Percentiles rank a stretch among this genome's conserved stretches.
phyloP scores from a whole-genome alignment of 371 early-diverging fungal species.

The Batkoa obscura region DNA sequence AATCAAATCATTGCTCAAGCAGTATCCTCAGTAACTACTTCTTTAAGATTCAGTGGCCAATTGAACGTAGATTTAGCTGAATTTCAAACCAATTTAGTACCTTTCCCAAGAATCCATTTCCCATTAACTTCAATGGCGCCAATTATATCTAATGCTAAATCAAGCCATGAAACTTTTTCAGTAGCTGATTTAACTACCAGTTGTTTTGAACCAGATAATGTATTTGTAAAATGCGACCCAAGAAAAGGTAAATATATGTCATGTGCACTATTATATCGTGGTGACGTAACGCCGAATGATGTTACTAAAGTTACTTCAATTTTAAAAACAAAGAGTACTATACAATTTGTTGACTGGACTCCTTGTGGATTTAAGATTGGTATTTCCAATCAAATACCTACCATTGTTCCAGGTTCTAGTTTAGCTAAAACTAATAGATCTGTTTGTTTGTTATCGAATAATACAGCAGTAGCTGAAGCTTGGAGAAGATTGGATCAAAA shows the following conservation, averaged over 20 bases:
- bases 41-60: slow-evolving; percentile 94
- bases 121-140: slow-evolving; percentile 92
- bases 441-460: slow-evolving; percentile 89
- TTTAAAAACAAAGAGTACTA: slow-evolving; percentile 80
- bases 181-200: slow-evolving; percentile 80
- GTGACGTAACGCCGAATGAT: slow-evolving; percentile 75
- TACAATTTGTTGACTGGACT: slow-evolving; percentile 97
- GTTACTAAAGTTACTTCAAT: slow-evolving; percentile 72
- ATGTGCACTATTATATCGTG: slow-evolving; percentile 86
- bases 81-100: slow-evolving; percentile 96
- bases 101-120: slow-evolving; percentile 95
- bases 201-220: slow-evolving; percentile 88
- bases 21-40: slow-evolving; percentile 98
- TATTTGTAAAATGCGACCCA: slow-evolving; percentile 94
- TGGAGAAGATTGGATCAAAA: slow-evolving; percentile 92
- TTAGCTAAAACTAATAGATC: slow-evolving; percentile 84
- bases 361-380: slow-evolving; percentile 98
- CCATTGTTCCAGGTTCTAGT: slow-evolving; percentile 77
- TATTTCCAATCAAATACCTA: slow-evolving; percentile 81
- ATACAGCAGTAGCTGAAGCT: slow-evolving; percentile 91
- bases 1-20: slow-evolving; percentile 99
- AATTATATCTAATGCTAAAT: slow-evolving; percentile 77
- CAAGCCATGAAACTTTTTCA: slow-evolving; percentile 75
- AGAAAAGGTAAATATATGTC: slow-evolving; percentile 93
- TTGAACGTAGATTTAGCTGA: slow-evolving; percentile 94